Evolutionary conservation across 2,329 filamentous ascomycete species (phyloP), one percentile per base, ranked within the genome.

Genomic region (Aquanectria penicillioides): DNA sequence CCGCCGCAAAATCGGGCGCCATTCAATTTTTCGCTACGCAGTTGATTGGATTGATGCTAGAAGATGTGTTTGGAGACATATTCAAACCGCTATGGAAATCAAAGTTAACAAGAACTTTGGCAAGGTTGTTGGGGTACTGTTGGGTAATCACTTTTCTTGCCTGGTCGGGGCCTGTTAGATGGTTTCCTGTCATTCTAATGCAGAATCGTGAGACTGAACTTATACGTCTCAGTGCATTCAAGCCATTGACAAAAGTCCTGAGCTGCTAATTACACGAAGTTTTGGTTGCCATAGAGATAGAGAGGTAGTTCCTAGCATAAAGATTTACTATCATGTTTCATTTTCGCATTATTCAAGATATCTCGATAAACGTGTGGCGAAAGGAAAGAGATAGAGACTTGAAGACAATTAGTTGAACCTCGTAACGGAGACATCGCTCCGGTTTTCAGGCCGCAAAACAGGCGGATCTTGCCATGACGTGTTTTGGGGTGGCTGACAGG

Each of bases 61-160:
- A 66, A n/a, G 64, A 66, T 34, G 26, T 49, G 0, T 26, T 66
- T 51, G 57, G 63, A 1, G 41, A 51, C 15, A 15, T 62, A 2
- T 66, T 65, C 33, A 50, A 46, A 20, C 59, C 56, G 1, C 55
- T 65, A 0, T 65, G 63, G 63, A 61, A 50, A 4, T 52, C 55
- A 6, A 65, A 26, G 15, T 1, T 7, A 4, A 56, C 62, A 0
- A 46, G 51, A 2, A 0, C 55, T 0, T 3, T 66, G 6, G 54
- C 53, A 6, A 61, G 17, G 6, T 18, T 64, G 9, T 44, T 52
- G 17, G 64, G 64, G 0, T 66, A 66, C 18, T 62, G 64, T 9
- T 66, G 64, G 64, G 63, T 66, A 12, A 52, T 66, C 20, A 23
- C 31, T n/a, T 66, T 62, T 55, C 64, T 66, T 28, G 64, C 53